phyloP scores from a whole-genome alignment of 1,139 yeast species.

The Spathaspora sp. region DNA sequence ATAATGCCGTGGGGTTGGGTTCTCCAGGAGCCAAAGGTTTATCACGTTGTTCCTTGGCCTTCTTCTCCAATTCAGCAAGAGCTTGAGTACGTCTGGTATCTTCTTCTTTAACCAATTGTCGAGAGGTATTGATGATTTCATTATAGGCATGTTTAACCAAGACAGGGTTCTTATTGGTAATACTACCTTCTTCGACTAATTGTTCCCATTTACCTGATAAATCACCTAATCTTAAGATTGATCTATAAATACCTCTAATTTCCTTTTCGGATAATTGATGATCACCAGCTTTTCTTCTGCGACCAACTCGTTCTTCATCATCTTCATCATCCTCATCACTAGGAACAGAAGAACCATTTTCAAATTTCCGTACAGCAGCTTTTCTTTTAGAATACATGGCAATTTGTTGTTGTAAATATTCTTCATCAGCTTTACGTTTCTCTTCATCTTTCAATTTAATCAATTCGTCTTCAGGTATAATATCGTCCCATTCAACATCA shows the following conservation, averaged over 20 bases:
- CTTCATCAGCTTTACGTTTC: constrained; percentile 81
- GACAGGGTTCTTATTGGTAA: constrained; percentile 85
- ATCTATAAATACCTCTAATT: constrained; percentile 80
- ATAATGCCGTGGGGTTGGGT: constrained; percentile 44
- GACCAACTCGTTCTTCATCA: constrained; percentile 19
- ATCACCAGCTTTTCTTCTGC: constrained; percentile 42
- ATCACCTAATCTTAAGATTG: constrained; percentile 82
- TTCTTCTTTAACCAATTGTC: constrained; percentile 62
- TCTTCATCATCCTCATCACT: constrained; percentile 25
- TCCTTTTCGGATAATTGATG: constrained; percentile 80
- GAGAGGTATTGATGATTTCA: constrained; percentile 66
- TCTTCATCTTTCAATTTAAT: constrained; percentile 89
- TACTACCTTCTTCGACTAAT: constrained; percentile 84
- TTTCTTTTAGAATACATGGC: constrained; percentile 82
- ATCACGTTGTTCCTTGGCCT: constrained; percentile 58
- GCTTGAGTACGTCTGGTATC: constrained; percentile 59
- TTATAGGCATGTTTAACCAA: constrained; percentile 72
- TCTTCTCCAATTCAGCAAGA: constrained; percentile 58
- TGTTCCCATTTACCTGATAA: constrained; percentile 81
- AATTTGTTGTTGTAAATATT: constrained; percentile 83
- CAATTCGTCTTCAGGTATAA: constrained; percentile 93
- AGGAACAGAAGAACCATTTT: constrained; percentile 32
- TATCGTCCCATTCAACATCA: constrained; percentile 98
- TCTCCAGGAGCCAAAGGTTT: constrained; percentile 32
- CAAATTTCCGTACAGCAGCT: constrained; percentile 64